Conservation (phyloP, 108 stramenopile species). For the Epithemia pelagica region DNA sequence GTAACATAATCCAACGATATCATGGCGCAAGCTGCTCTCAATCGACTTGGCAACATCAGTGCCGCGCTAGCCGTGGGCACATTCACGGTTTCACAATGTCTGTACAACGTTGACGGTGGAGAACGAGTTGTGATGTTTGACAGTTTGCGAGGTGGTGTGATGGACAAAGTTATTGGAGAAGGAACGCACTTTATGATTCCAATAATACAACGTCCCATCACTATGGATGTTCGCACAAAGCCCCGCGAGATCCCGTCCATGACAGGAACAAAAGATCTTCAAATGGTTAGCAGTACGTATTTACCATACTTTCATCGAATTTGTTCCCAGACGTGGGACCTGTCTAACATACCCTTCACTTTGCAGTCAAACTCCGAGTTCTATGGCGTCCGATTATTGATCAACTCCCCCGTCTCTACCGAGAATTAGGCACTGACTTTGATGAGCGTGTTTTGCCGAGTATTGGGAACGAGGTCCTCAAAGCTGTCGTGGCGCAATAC, state of each 20-base stretch:
- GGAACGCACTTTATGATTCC: constrained; percentile 94
- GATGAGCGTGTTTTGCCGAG: constrained; percentile 99
- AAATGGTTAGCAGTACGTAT: constrained; percentile 89
- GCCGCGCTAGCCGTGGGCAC: constrained; percentile 72
- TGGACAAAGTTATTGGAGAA: constrained; percentile 83
- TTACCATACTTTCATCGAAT: no score
- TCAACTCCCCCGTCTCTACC: constrained; percentile 88
- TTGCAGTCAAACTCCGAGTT: constrained; percentile 90
- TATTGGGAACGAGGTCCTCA: constrained; percentile 98
- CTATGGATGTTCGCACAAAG: constrained; percentile 94
- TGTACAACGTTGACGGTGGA: constrained; percentile 97
- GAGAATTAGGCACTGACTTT: constrained; percentile 92
- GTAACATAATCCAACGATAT: no score
- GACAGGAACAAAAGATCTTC: constrained; percentile 99
- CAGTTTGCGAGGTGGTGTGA: constrained; percentile 90
- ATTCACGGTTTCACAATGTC: constrained; percentile 75
- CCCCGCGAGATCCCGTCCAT: constrained; percentile 94
- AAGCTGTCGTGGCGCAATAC: constrained; percentile 98
- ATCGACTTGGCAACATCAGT: constrained; percentile 46
- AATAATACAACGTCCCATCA: constrained; percentile 84
- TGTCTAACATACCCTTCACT: no score
- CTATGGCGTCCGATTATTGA: constrained; percentile 94
- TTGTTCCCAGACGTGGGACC: no score
- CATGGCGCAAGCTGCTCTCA: constrained; percentile 34
- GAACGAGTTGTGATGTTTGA: constrained; percentile 99